Evolutionary conservation across 2,329 filamentous ascomycete species (phyloP).

Genomic region (Fusarium buharicum): DNA sequence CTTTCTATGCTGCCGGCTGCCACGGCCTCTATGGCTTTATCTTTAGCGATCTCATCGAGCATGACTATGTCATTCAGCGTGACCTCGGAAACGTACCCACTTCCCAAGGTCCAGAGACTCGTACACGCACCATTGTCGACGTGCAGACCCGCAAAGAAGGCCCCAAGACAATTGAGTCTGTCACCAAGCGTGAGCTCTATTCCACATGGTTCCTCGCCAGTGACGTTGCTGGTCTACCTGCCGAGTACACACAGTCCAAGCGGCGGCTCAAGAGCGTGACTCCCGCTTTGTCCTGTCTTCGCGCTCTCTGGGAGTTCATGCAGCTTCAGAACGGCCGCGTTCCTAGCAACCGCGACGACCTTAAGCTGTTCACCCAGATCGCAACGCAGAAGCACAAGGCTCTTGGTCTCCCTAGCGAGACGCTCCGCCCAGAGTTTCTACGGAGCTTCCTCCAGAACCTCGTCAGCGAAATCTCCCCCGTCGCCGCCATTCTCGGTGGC

Average conservation of each 20-base stretch:
- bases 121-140: conserved; percentile 78
- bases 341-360: conserved; percentile 70
- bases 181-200: conserved; percentile 92
- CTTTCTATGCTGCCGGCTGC: conserved; percentile 88
- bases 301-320: conserved; percentile 87
- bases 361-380: conserved; percentile 79
- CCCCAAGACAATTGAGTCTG: conserved; percentile 78
- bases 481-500: conserved; percentile 88
- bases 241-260: conserved; percentile 73
- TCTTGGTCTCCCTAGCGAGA: conserved; percentile 74
- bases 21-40: conserved; percentile 96
- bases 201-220: conserved; percentile 87
- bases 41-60: conserved; percentile 90
- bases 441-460: conserved; percentile 88
- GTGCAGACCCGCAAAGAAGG: conserved; percentile 77
- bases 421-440: conserved; percentile 76
- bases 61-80: conserved; percentile 90
- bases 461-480: conserved; percentile 83
- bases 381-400: conserved; percentile 82
- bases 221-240: conserved; percentile 76
- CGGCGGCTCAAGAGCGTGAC: conserved; percentile 81
- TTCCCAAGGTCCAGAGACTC: conserved; percentile 71
- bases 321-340: conserved; percentile 63
- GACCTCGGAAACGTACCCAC: conserved; percentile 80
- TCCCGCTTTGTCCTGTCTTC: conserved; percentile 84